Evolutionary conservation across 352 stramenopile species (phyloP), one percentile per base, ranked within the genome.

Genomic region (Pythium rishiriense): DNA sequence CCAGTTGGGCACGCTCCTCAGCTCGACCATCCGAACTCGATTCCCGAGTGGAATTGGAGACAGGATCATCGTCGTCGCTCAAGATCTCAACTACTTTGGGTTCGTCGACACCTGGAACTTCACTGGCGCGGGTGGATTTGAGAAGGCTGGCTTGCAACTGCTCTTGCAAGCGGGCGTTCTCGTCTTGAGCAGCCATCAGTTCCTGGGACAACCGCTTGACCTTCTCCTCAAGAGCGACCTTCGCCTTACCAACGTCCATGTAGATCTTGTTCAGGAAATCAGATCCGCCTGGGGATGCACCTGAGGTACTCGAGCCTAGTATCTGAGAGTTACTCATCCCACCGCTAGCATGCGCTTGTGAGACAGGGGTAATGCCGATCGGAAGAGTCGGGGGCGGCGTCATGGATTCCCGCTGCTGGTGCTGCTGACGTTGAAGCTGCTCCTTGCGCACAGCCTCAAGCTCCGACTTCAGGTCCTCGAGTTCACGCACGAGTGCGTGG

Each of bases 221-320:
- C 47, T 88, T 85, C 22, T 90, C 83, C 21, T 93, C 83, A 11
- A 93, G 63, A 22, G 75, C 72, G 47, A 83, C 58, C 58, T 93
- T 93, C n/a, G 83, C 81, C 58, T 93, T 93, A 17, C 83, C 83
- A 0, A 93, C 79, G 42, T 93, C 81, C 58, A 80, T 70, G 66
- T 91, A 93, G 47, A 90, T 93, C 70, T 90, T 88, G 64, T 90
- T 85, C 46, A 93, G 70, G 53, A 90, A 93, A 7, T 78, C 80
- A 60, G 72, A 31, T 39, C 67, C 42, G 24, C 64, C 48, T 6
- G 39, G 6, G 10, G 39, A 12, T 29, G 57, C 17, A 7, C 28
- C 49, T 3, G 57, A 62, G 14, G 57, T 19, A 2, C 41, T 49
- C 15, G 57, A 56, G 24, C 31, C 26, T 17, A 37, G 59, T 10